These are phyloP conservation scores for Balakata baccata DNA, from an alignment of 345 rosid genomes.

Conservation along the genomic window DNA sequence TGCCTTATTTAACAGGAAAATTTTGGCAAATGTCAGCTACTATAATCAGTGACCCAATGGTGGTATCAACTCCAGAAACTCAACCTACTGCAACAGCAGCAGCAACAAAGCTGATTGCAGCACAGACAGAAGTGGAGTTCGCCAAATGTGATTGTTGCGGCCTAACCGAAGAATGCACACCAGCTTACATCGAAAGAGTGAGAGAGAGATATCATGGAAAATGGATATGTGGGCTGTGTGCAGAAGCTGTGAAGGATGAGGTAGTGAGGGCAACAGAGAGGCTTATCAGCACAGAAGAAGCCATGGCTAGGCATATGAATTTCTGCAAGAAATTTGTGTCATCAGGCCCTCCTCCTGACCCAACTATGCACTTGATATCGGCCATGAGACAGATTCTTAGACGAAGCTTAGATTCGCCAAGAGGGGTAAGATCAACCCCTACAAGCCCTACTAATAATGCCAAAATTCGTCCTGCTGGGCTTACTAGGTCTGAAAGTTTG, in stretches of 20 bases:
- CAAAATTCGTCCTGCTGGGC: slow-evolving; percentile 25
- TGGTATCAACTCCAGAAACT: slow-evolving; percentile 50
- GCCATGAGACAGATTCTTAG: slow-evolving; percentile 80
- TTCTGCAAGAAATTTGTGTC: slow-evolving; percentile 70
- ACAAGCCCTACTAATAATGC: slow-evolving; percentile 56
- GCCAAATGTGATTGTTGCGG: slow-evolving; percentile 88
- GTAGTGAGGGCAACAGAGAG: slow-evolving; percentile 52
- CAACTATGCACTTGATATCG: slow-evolving; percentile 67
- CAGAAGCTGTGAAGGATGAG: slow-evolving; percentile 89
- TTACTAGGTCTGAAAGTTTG: slow-evolving; percentile 75
- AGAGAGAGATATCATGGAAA: slow-evolving; percentile 64
- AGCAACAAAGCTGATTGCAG: slow-evolving; percentile 23
- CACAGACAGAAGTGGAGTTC: slow-evolving; percentile 55
- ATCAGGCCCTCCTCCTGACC: slow-evolving; percentile 71
- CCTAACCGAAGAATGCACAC: slow-evolving; percentile 88
- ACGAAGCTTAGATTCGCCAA: slow-evolving; percentile 67
- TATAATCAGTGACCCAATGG: slow-evolving; percentile 55
- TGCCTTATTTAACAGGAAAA: slow-evolving; percentile 21
- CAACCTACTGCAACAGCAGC: slow-evolving; percentile 31
- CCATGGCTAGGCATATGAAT: slow-evolving; percentile 74
- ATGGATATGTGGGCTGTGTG: slow-evolving; percentile 94
- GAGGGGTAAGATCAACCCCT: slow-evolving; percentile 64
- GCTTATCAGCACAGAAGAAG: slow-evolving; percentile 78
- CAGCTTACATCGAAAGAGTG: slow-evolving; percentile 59
- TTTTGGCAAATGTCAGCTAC: slow-evolving; percentile 69